Conservation (phyloP, 2,329 filamentous ascomycete genomes). For the Ustulina deusta region DNA sequence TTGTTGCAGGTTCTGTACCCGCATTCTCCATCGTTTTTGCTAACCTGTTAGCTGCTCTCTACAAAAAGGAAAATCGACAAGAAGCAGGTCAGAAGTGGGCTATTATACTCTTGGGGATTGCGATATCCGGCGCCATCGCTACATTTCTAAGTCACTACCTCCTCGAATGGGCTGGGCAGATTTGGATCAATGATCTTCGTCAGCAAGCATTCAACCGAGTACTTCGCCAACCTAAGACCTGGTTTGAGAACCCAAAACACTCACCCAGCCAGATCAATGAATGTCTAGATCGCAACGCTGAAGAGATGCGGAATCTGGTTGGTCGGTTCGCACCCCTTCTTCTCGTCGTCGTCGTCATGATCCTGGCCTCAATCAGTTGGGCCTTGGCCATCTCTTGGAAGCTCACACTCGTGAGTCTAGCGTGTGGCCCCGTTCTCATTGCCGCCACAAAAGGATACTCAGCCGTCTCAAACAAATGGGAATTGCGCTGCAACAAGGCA, state of each 20-base stretch:
- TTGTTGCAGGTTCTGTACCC: conserved; percentile 76
- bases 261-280: conserved; percentile 73
- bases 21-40: conserved; percentile 82
- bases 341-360: conserved; percentile 75
- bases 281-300: conserved; percentile 82
- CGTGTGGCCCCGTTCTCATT: conserved; percentile 75
- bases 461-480: conserved; percentile 76
- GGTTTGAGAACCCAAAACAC: conserved; percentile 80
- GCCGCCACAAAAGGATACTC: conserved; percentile 74
- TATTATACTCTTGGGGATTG: conserved; percentile 74
- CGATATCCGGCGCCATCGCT: conserved; percentile 72
- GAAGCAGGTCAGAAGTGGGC: conserved; percentile 73
- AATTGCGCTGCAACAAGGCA: conserved; percentile 73
- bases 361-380: conserved; percentile 78
- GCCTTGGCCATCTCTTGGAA: conserved; percentile 81
- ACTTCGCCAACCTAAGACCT: conserved; percentile 79
- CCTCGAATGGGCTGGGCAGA: conserved; percentile 77
- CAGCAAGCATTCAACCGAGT: conserved; percentile 75
- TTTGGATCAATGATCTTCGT: conserved; percentile 81
- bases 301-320: conserved; percentile 87
- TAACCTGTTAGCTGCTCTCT: conserved; percentile 78
- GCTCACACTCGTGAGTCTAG: conserved; percentile 80
- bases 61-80: conserved; percentile 62
- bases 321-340: conserved; percentile 80
- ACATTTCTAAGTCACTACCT: conserved; percentile 76